Evolutionary conservation across 2,329 filamentous ascomycete genomes (phyloP).

Genomic region (Fusarium haematococcum): DNA sequence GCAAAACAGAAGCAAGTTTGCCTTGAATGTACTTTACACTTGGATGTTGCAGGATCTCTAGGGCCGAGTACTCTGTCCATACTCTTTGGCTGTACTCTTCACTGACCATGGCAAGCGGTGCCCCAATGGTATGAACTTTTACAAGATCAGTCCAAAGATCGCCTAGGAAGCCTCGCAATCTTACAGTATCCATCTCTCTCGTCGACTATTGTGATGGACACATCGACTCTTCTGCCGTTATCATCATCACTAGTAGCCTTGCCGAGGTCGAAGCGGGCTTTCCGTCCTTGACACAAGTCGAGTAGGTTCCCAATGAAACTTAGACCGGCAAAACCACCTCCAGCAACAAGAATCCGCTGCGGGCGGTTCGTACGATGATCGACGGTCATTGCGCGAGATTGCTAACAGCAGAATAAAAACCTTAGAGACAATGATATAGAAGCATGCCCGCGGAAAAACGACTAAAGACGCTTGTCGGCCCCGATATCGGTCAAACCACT

Average conservation of each 20-base stretch:
- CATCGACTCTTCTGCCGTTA: background rate
- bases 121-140: background rate
- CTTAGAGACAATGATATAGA: background rate
- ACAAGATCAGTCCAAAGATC: background rate
- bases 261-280: background rate
- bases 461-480: background rate
- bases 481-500: background rate
- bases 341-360: background rate
- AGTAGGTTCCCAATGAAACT: background rate
- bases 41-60: background rate
- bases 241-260: background rate
- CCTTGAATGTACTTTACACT: background rate
- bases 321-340: background rate
- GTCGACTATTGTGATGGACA: background rate
- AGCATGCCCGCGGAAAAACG: background rate
- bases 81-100: background rate
- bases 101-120: background rate
- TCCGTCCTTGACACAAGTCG: background rate
- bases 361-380: background rate
- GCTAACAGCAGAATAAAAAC: background rate
- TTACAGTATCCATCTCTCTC: background rate
- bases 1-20: background rate
- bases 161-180: background rate
- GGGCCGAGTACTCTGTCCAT: background rate
- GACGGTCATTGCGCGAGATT: background rate